Conservation (phyloP, 176 grass and related monocot species). For the Hordeum marinum region DNA sequence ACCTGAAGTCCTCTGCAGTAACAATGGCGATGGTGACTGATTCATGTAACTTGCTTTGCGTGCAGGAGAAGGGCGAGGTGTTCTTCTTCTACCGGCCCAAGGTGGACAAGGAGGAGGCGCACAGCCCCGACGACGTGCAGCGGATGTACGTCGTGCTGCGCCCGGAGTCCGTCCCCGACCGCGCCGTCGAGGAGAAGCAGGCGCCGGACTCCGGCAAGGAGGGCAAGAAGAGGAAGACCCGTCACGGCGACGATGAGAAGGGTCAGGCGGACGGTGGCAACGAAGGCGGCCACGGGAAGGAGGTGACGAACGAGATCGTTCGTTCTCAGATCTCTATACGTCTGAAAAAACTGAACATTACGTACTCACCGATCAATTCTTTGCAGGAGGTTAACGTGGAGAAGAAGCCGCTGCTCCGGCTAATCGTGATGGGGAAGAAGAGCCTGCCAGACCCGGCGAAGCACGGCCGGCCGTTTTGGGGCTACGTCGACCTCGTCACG, state of each 20-base stretch:
- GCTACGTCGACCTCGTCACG: conserved; percentile 78
- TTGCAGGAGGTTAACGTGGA: conserved; percentile 71
- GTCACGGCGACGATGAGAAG: neutral
- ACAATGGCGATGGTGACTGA: neutral
- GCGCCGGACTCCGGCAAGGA: conserved; percentile 63
- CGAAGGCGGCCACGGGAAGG: conserved; percentile 63
- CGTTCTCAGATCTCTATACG: no score
- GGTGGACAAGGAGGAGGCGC: conserved; percentile 67
- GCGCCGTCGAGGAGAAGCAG: conserved; percentile 70
- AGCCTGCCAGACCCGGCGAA: conserved; percentile 57
- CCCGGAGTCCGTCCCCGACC: conserved; percentile 42
- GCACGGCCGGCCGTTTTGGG: conserved; percentile 68
- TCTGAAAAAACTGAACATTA: no score
- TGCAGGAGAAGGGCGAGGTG: conserved; percentile 79
- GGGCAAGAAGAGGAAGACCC: conserved; percentile 31
- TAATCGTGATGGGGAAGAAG: conserved; percentile 81
- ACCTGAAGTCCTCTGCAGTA: neutral
- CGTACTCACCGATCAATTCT: neutral
- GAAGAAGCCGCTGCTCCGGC: conserved; percentile 50
- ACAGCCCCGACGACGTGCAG: conserved; percentile 59
- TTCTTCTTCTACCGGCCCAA: conserved; percentile 98
- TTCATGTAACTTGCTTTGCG: neutral
- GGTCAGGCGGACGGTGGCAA: neutral
- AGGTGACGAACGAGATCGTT: conserved; percentile 17
- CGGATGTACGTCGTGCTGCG: conserved; percentile 73